Conservation (phyloP, 163 green algal genomes). For the Prototheca stagnorum region DNA sequence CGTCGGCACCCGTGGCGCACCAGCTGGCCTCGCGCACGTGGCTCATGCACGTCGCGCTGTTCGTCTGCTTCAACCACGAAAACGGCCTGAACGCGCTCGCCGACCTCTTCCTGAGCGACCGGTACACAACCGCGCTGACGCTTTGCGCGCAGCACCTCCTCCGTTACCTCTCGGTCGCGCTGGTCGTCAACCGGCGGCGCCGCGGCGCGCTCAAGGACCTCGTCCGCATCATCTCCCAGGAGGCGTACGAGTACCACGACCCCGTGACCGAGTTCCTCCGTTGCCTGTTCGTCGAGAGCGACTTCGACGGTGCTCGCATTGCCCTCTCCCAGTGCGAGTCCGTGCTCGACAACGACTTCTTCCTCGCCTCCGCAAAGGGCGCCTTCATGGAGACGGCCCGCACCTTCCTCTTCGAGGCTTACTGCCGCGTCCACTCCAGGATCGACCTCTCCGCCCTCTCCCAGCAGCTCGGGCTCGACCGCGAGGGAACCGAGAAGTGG, state of each 20-base stretch:
- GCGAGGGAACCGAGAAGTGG: slow-evolving; percentile 88
- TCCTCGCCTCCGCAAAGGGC: slow-evolving; percentile 68
- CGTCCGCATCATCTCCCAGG: slow-evolving; percentile 52
- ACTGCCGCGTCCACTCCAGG: slow-evolving; percentile 63
- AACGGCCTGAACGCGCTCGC: slow-evolving; percentile 85
- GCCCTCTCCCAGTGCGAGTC: slow-evolving; percentile 70
- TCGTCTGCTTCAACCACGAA: slow-evolving; percentile 97
- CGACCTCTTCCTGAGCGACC: slow-evolving; percentile 88
- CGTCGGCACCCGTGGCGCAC: slow-evolving; percentile 50
- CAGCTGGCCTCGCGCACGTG: slow-evolving; percentile 92
- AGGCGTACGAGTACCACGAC: slow-evolving; percentile 53
- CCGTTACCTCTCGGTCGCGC: slow-evolving; percentile 76
- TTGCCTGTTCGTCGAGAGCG: slow-evolving; percentile 80
- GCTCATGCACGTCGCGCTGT: slow-evolving; percentile 95
- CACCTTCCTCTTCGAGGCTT: slow-evolving; percentile 92
- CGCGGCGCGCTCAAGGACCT: slow-evolving; percentile 73
- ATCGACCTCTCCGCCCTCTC: slow-evolving; percentile 36
- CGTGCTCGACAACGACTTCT: slow-evolving; percentile 83
- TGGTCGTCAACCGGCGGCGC: slow-evolving; percentile 76
- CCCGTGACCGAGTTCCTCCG: slow-evolving; percentile 90
- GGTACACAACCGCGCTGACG: slow-evolving; percentile 90
- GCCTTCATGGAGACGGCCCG: slow-evolving; percentile 90
- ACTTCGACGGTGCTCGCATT: slow-evolving; percentile 90
- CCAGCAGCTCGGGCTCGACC: slow-evolving; percentile 81
- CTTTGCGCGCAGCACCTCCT: slow-evolving; percentile 85